Conservation (phyloP, 768 basidiomycete genomes). For the Boletus barrowsii region DNA sequence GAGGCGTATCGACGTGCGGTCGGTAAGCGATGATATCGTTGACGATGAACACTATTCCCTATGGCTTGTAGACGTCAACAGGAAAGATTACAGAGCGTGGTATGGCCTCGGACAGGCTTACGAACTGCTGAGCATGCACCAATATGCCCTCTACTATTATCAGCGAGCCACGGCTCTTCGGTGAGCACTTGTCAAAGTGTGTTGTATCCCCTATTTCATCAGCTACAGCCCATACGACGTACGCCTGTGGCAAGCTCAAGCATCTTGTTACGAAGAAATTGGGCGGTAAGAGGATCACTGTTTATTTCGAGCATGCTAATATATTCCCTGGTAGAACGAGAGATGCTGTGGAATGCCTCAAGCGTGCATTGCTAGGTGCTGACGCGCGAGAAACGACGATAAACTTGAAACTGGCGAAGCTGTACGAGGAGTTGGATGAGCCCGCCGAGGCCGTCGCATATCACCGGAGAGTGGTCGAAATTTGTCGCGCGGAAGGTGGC, state of each 20-base stretch:
- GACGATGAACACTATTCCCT: neutral
- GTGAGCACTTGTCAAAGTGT: slow-evolving; percentile 37
- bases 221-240: slow-evolving; percentile 84
- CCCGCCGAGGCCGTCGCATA: slow-evolving; percentile 67
- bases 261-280: slow-evolving; percentile 90
- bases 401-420: slow-evolving; percentile 68
- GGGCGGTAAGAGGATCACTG: slow-evolving; percentile 53
- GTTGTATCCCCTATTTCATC: slow-evolving; percentile 1
- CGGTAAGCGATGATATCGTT: slow-evolving; percentile 50
- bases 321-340: slow-evolving; percentile 49
- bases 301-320: slow-evolving; percentile 1
- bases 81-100: slow-evolving; percentile 98
- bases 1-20: slow-evolving; percentile 96
- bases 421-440: slow-evolving; percentile 68
- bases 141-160: slow-evolving; percentile 95
- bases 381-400: slow-evolving; percentile 75
- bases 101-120: slow-evolving; percentile 98
- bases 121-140: slow-evolving; percentile 94
- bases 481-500: slow-evolving; percentile 50
- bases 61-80: slow-evolving; percentile 73
- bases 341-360: slow-evolving; percentile 90
- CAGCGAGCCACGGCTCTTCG: slow-evolving; percentile 91
- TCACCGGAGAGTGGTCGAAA: slow-evolving; percentile 77
- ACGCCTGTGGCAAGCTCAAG: slow-evolving; percentile 93
- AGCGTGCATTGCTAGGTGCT: slow-evolving; percentile 81